These are phyloP conservation scores for Castanopsis chinensis DNA, from an alignment of 306 rosid species.

Conservation along the genomic window DNA sequence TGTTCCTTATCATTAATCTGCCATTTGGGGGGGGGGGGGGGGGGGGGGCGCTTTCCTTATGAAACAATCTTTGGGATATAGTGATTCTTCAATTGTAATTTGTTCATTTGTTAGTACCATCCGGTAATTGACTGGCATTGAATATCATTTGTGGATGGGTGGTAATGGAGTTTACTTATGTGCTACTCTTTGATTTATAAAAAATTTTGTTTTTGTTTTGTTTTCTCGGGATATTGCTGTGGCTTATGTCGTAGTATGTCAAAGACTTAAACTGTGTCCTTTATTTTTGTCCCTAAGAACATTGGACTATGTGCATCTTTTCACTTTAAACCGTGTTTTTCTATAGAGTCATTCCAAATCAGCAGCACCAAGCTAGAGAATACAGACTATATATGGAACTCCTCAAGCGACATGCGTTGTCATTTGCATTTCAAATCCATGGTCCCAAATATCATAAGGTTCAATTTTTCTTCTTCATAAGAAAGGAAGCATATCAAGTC, in stretches of 20 bases:
- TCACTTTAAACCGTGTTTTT: neutral
- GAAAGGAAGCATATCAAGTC: too few species aligned
- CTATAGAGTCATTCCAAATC: constrained; percentile 67
- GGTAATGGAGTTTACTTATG: too few species aligned
- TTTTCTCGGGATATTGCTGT: neutral
- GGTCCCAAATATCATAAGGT: constrained; percentile 53
- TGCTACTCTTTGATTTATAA: too few species aligned
- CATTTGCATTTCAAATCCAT: constrained; percentile 37
- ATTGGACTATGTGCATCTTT: neutral
- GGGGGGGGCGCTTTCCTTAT: too few species aligned
- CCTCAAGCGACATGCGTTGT: constrained; percentile 46
- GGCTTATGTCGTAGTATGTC: neutral
- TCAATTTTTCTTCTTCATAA: constrained; percentile 4
- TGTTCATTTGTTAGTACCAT: too few species aligned
- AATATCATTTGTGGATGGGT: too few species aligned
- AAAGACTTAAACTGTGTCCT: neutral
- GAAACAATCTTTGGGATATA: too few species aligned
- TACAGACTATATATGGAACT: constrained; percentile 79
- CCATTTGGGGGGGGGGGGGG: too few species aligned
- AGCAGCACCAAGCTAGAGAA: constrained; percentile 59
- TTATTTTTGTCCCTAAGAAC: neutral
- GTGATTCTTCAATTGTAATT: too few species aligned
- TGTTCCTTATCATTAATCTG: too few species aligned
- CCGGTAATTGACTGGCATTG: too few species aligned
- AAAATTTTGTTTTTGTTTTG: too few species aligned